Evolutionary conservation across 73 alveolate genomes (phyloP), one percentile per base, ranked within the genome.

Genomic region (Paramecium primaurelia): DNA sequence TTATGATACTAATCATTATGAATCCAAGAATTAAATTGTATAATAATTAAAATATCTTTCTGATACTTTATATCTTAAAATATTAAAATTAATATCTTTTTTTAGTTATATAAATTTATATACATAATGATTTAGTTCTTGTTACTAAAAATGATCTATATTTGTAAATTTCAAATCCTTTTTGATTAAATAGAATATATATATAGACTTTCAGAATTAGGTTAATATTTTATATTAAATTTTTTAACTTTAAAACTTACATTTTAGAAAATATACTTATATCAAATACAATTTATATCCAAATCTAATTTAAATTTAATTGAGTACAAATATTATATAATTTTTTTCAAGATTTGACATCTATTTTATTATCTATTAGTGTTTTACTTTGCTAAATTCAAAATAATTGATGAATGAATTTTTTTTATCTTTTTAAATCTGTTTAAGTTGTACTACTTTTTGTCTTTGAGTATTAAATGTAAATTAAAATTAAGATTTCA

Each of bases 201-300:
- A 40, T 45, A 18, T 80, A 80, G 20, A 0, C 25, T 4, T 11
- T 80, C 32, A 22, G 32, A 26, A 25, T 80, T 8, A 14, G 91
- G 91, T 42, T 22, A 34, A 2, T 14, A 80, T 9, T 49, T 40
- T 0, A 80, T 20, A 80, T n/a, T 45, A 12, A 45, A 45, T 80
- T 47, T 89, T 42, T 71, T 26, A 89, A 89, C 42, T 89, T 89
- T 30, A 89, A 16, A 3, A 92, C 94, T 16, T 4, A 6, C 18
- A 34, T 20, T 0, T 45, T 14, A 2, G 64, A 20, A 40, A 89
- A 71, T 3, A 8, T 2, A 8, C 71, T 16, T 30, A 8, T 25
- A 3, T 71, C 16, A 14, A 25, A 1, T 9, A 64, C 12, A 16
- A 47, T 32, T 25, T 51, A 16, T 71, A 89, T 9, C 94, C 94